Evolutionary conservation across 306 rosid species (phyloP), one percentile per base, ranked within the genome.

Genomic region (Castanospermum australe): DNA sequence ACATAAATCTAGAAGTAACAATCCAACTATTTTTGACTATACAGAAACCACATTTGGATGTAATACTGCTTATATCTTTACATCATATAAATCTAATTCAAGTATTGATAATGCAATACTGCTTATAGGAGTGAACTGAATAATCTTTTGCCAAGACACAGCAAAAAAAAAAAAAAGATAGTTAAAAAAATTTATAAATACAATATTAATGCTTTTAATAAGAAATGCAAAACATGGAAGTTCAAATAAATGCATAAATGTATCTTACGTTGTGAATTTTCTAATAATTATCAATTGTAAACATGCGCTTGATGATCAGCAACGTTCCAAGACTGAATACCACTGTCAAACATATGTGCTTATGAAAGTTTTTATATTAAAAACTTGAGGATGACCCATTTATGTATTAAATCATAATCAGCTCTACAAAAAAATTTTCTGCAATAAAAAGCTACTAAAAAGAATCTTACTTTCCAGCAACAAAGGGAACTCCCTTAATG

Each of bases 391-490:
- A 30, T 3, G 5, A 30, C 15, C n/a, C 10, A 63, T 35, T 35
- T 6, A 36, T 35, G 8, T 9, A 63, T 6, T 35, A 11, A 71
- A 42, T 42, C 33, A 56, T 22, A 52, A n/a, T 65, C 21, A 65
- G 38, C 24, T 21, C 33, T 28, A 17, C 17, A 0, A 20, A 6
- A 28, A 44, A 9, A 18, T 36, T 71, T 7, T 11, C 32, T 11
- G 5, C 1, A 8, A 13, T 15, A 22, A 38, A 13, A 42, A 38
- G 54, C 52, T 13, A 44, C 39, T 36, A 67, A 76, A 42, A 44
- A 39, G 62, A 30, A 0, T 78, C 91, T 90, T 87, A 90, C 95
- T 87, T 90, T 90, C 91, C 91, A 51, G 76, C 89, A 45, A 90
- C 92, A 75, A 63, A 90, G 39, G 95, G 95, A 66, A 88, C 64